Conservation (phyloP, 2,329 filamentous ascomycete species). For the Colletotrichum spaethianum region DNA sequence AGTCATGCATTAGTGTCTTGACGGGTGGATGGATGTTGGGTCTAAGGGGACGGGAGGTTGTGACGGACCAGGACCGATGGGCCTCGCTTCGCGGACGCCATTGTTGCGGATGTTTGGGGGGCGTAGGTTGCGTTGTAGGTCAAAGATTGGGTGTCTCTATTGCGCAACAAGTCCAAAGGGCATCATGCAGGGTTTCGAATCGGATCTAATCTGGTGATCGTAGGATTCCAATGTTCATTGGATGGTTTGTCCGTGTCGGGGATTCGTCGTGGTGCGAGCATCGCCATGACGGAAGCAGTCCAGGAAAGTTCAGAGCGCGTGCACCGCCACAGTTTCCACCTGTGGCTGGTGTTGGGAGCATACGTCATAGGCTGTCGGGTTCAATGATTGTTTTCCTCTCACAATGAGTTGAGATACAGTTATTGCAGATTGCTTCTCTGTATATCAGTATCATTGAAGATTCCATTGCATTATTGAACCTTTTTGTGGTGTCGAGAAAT, state of each 20-base stretch:
- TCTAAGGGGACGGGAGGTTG: conserved; percentile 26
- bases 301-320: conserved; percentile 29
- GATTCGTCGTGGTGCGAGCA: neutral
- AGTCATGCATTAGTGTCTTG: conserved; percentile 36
- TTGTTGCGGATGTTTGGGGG: conserved; percentile 42
- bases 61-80: conserved; percentile 72
- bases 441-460: no score
- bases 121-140: neutral
- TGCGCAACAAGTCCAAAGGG: neutral
- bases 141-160: conserved; percentile 5
- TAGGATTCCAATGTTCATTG: conserved; percentile 17
- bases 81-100: conserved; percentile 66
- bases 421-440: neutral
- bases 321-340: conserved; percentile 32
- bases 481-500: neutral
- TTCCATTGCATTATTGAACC: neutral
- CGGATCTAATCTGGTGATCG: neutral
- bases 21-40: neutral
- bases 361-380: conserved; percentile 1
- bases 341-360: conserved; percentile 19
- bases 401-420: neutral
- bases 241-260: conserved; percentile 17
- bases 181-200: conserved; percentile 11
- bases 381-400: neutral
- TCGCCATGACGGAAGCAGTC: conserved; percentile 34